Evolutionary conservation across 1,284 basidiomycete species (phyloP).

Genomic region (Cutaneotrichosporon cutaneum): DNA sequence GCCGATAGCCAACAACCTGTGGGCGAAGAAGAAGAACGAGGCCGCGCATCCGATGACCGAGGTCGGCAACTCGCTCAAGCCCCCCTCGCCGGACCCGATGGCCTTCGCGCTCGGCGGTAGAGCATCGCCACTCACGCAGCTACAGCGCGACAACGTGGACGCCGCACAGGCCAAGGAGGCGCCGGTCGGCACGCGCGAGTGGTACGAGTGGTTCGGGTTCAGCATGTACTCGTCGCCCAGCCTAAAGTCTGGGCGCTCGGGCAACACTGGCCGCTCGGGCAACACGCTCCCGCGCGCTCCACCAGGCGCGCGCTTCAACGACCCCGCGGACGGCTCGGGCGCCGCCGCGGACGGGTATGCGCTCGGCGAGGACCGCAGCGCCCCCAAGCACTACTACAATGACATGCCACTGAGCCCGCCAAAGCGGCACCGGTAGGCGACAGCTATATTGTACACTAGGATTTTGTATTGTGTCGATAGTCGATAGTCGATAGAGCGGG

Average conservation of each 20-base stretch:
- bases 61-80: not conserved
- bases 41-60: slow-evolving; percentile 7
- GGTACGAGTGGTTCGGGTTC: slow-evolving; percentile 22
- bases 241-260: not conserved
- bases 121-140: slow-evolving; percentile 15
- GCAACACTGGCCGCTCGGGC: not conserved
- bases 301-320: not conserved
- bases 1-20: slow-evolving; percentile 15
- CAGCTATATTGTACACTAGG: not conserved
- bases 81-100: slow-evolving; percentile 19
- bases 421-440: not conserved
- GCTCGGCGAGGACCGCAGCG: not conserved
- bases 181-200: slow-evolving; percentile 2
- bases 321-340: not conserved
- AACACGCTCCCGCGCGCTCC: not conserved
- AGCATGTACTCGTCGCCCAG: slow-evolving; percentile 7
- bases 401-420: not conserved
- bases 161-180: not conserved
- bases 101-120: slow-evolving; percentile 16
- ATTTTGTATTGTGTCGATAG: slow-evolving; percentile 1
- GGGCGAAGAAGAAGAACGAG: slow-evolving; percentile 10
- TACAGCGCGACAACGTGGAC: slow-evolving; percentile 2
- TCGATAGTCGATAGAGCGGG: slow-evolving; percentile 1
- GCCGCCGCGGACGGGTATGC: not conserved
- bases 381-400: not conserved